Base-by-base conservation (phyloP, 768 basidiomycete species). In the Rhodocollybia butyracea region DNA sequence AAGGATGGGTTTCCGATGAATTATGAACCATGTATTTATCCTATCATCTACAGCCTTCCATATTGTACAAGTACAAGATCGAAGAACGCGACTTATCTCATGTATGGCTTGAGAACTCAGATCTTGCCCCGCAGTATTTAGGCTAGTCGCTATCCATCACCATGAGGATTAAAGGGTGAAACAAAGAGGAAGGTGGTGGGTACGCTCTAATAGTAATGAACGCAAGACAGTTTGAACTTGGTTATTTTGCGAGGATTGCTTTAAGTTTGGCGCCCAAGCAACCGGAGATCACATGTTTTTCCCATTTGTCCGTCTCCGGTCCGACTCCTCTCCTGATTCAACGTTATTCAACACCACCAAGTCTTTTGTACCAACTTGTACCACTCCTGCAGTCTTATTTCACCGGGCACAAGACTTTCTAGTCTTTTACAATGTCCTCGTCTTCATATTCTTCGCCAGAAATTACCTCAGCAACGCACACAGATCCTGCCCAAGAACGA, bases 401-500 rank as follows among this genome's bases (percentile, higher is more conserved):
- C 59, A 56, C 65, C 63, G 57, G 51, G 62, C 69, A 64, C 57
- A 17, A 66, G 66, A n/a, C 60, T 66, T 67, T 63, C 64, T 60
- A 36, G 64, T 64, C 63, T 59, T 68, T 63, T 59, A 65, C 60
- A 57, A 91, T 90, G 89, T 76, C 86, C 30, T 87, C 87, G 27
- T 88, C 88, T 43, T 88, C 88, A 6, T 87, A 86, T 29, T 89
- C 88, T 58, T 89, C 88, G 40, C 87, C 88, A 59, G 88, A 90
- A 76, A 82, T 87, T 51, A 34, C 21, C 10, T 32, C 27, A 11
- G 74, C 79, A 55, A 68, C 73, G 46, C 64, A 65, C 43, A 56
- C 69, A 57, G 72, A 76, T 53, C 61, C 70, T 19, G 68, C 68
- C 57, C 63, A 60, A 56, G 61, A 66, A 60, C 68, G 66, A 24